Base-by-base conservation (phyloP, 306 rosid species). In the Sesbania bispinosa region DNA sequence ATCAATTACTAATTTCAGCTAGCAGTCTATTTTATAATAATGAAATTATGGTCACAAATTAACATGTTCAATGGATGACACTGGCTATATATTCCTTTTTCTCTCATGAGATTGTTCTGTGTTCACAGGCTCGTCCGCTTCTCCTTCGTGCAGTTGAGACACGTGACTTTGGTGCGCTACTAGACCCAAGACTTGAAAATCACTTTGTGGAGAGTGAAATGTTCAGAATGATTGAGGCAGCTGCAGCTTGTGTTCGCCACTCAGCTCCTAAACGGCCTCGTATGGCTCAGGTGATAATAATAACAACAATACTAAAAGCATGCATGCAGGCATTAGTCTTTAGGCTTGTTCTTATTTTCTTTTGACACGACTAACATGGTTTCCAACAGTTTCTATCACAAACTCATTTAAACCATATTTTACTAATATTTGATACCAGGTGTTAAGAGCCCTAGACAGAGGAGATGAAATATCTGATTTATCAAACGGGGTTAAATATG, bases 181-280 rank as follows among this genome's bases (percentile, higher is more conserved):
- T 82, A 69, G 99, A 94, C 74, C 84, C 85, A 42, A 79, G 92
- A 71, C 93, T 94, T 15, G 80, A 79, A 59, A 84, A 79, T n/a
- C 83, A 77, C 7, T 94, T 72, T 7, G 93, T 91, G 69, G 96
- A 89, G 87, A 71, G 74, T 66, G 93, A 91, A 84, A 84, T 94
- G 89, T 59, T 82, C 64, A 86, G 93, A 79, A 94, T 94, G 99
- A 48, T 91, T 15, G 96, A 94, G 78, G 95, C 90, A 14, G 99
- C 99, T 10, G 95, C 96, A 38, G 99, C 97, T 4, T 94, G 99
- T 62, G 79, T 94, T 74, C 95, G 99, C 50, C 99, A 89, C 80
- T 94, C 96, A 6, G 96, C 91, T 67, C 86, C 85, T 29, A 89
- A 70, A 77, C 88, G 99, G 57, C 99, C 99, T 43, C 85, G 99